These are phyloP conservation scores for Aspergillus eucalypticola DNA, from an alignment of 2,329 filamentous ascomycete genomes.

Conservation along the genomic window DNA sequence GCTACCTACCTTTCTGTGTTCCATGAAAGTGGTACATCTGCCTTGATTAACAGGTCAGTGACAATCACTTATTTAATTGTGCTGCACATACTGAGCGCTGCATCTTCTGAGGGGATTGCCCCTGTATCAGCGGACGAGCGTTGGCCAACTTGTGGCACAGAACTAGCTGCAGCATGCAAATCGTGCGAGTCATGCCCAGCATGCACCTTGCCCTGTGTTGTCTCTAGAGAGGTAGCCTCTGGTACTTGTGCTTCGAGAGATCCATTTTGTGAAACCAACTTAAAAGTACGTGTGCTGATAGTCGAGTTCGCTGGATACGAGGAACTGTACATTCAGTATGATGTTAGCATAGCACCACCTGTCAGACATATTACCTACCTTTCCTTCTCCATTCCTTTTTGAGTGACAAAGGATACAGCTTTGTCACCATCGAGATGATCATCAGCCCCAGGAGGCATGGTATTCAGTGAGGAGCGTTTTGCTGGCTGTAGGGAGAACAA, in stretches of 20 bases:
- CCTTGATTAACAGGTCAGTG: too few species aligned
- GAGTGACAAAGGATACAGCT: neutral
- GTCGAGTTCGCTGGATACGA: neutral
- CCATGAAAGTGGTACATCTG: too few species aligned
- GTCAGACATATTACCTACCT: neutral
- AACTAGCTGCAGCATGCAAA: neutral
- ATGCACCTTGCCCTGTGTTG: too few species aligned
- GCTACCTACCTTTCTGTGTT: neutral
- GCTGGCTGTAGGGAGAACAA: constrained; percentile 25
- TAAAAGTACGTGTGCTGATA: neutral
- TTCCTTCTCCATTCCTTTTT: neutral
- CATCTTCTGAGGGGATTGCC: neutral
- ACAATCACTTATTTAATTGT: too few species aligned
- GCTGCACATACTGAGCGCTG: neutral
- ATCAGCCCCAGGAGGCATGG: neutral
- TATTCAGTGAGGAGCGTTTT: constrained; percentile 8
- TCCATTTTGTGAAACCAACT: too few species aligned
- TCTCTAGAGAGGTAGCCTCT: too few species aligned
- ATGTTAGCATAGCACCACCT: neutral
- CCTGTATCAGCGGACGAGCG: neutral
- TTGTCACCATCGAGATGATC: neutral
- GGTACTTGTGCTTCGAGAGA: neutral
- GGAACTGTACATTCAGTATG: neutral
- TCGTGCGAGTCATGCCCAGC: neutral
- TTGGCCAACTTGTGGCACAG: neutral